Percentiles rank a stretch among this genome's conserved stretches.
Conservation (phyloP, 345 rosid genomes). For the Hibiscus mutabilis region DNA sequence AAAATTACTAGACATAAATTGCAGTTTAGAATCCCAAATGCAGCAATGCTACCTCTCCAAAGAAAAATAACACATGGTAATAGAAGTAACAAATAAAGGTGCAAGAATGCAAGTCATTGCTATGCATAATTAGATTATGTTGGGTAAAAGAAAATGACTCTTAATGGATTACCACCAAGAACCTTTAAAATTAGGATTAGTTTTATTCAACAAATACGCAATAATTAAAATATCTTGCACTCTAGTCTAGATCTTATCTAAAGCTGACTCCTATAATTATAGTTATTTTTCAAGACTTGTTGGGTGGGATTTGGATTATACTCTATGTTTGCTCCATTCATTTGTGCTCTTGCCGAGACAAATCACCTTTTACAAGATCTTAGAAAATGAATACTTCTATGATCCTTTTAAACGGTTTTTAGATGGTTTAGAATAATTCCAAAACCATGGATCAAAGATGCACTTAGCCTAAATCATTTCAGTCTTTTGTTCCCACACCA, state of each 20-base stretch:
- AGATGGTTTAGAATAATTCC: neutral
- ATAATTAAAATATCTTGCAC: neutral
- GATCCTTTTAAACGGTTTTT: neutral
- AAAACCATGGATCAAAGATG: neutral
- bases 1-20: constrained; percentile 1
- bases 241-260: neutral
- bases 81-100: neutral
- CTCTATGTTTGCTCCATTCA: constrained; percentile 2
- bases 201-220: neutral
- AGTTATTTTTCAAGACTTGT: neutral
- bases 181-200: neutral
- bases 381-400: neutral
- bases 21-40: neutral
- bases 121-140: neutral
- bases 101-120: neutral
- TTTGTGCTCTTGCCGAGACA: neutral
- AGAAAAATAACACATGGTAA: neutral
- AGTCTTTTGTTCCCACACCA: neutral
- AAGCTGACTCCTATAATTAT: neutral
- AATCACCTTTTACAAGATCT: neutral
- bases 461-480: neutral
- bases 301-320: neutral
- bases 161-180: neutral
- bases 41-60: neutral
- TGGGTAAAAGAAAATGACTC: neutral